Percentiles rank a stretch among this genome's conserved stretches.
Conservation (phyloP, 441 rosid genomes). For the Arabidopsis hybrid region DNA sequence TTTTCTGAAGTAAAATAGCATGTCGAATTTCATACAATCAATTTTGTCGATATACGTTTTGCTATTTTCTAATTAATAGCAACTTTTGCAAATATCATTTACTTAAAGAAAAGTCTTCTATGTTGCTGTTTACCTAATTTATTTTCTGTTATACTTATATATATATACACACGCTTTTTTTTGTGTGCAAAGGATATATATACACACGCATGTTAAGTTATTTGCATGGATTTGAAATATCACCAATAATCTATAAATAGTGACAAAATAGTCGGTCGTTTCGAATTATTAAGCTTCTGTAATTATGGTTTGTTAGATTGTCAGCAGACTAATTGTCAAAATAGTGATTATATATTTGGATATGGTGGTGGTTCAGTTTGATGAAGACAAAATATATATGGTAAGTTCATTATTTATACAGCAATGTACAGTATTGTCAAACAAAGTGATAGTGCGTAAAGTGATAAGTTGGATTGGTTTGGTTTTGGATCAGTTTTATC, state of each 20-base stretch:
- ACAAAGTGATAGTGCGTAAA: not conserved
- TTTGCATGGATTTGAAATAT: slow-evolving; percentile 24
- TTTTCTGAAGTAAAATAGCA: too few relatives aligned
- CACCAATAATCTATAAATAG: slow-evolving; percentile 17
- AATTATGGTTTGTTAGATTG: slow-evolving; percentile 16
- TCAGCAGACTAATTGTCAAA: not conserved
- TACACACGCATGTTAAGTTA: not conserved
- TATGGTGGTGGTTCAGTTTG: not conserved
- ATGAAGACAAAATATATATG: not conserved
- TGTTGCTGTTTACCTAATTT: not conserved
- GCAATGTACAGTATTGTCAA: not conserved
- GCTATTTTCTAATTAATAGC: not conserved
- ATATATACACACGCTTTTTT: too few relatives aligned
- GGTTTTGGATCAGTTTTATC: not conserved
- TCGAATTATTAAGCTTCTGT: not conserved
- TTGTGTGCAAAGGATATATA: not conserved
- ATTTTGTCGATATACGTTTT: too few relatives aligned
- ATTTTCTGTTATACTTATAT: not conserved
- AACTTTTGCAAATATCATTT: not conserved
- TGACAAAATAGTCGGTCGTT: slow-evolving; percentile 4
- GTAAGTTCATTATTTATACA: not conserved
- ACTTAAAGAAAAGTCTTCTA: not conserved
- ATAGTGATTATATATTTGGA: not conserved
- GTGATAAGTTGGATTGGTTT: not conserved
- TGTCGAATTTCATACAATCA: too few relatives aligned